A percentile compares a stretch with the other conserved stretches of the same genome.
phyloP scores from a whole-genome alignment of 1,139 yeast species.

The Pichia terricola region DNA sequence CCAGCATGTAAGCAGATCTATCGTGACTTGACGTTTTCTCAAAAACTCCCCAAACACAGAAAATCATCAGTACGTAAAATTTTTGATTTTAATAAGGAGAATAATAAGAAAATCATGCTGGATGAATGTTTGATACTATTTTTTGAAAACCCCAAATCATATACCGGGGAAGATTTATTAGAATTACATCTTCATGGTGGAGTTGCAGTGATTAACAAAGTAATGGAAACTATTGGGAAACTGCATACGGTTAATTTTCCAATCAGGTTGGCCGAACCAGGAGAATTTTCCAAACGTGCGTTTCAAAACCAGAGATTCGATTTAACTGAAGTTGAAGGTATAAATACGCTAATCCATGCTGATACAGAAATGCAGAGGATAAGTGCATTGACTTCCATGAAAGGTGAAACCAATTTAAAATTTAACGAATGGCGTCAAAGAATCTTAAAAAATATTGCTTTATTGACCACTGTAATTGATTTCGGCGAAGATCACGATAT shows the following conservation, averaged over 20 bases:
- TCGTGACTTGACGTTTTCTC: conserved; percentile 35
- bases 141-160: conserved; percentile 71
- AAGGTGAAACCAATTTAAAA: conserved; percentile 50
- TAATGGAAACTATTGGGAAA: conserved; percentile 50
- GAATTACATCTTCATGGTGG: conserved; percentile 95
- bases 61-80: conserved; percentile 48
- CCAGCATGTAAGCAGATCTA: conserved; percentile 42
- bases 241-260: conserved; percentile 36
- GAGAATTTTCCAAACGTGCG: conserved; percentile 85
- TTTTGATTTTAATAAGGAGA: conserved; percentile 22
- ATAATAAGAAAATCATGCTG: conserved; percentile 29
- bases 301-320: conserved; percentile 33
- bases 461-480: conserved; percentile 81
- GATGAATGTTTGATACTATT: conserved; percentile 71
- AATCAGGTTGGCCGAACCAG: conserved; percentile 80
- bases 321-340: conserved; percentile 83
- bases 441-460: conserved; percentile 58
- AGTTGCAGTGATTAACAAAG: conserved; percentile 66
- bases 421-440: conserved; percentile 61
- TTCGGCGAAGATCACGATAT: conserved; percentile 93
- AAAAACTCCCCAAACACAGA: conserved; percentile 38
- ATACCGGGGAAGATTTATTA: conserved; percentile 84
- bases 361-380: conserved; percentile 85
- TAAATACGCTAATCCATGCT: conserved; percentile 82
- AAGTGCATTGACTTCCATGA: conserved; percentile 63